Evolutionary conservation across 345 rosid species (phyloP).

Genomic region (Sonneratia alba): DNA sequence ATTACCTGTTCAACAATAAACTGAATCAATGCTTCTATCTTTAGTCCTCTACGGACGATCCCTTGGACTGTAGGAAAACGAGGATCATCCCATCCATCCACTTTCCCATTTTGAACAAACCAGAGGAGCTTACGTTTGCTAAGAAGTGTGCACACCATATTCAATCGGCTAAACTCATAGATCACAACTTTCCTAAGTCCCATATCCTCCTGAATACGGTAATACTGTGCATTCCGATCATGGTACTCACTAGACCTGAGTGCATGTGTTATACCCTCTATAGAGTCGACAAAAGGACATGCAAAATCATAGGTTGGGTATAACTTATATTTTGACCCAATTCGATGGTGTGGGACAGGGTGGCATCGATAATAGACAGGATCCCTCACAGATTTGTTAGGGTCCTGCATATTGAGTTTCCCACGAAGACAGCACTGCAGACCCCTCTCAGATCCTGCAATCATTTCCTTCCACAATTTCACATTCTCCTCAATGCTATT

Average conservation of each 20-base stretch:
- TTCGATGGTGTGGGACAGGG: conserved; percentile 81
- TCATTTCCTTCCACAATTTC: conserved; percentile 87
- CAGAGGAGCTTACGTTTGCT: conserved; percentile 92
- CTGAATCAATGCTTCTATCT: conserved; percentile 79
- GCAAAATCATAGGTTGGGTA: conserved; percentile 99
- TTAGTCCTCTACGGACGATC: conserved; percentile 83
- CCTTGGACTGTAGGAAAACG: conserved; percentile 98
- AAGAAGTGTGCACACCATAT: conserved; percentile 83
- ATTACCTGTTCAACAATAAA: conserved; percentile 91
- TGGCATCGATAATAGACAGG: conserved; percentile 94
- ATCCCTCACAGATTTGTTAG: conserved; percentile 88
- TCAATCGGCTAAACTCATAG: conserved; percentile 81
- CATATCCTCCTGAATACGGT: conserved; percentile 78
- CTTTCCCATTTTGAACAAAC: conserved; percentile 83
- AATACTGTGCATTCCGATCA: conserved; percentile 83
- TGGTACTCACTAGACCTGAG: conserved; percentile 84
- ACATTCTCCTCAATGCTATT: conserved; percentile 54
- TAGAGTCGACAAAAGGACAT: conserved; percentile 82
- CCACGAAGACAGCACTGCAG: conserved; percentile 81
- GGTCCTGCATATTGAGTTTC: conserved; percentile 90
- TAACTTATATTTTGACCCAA: conserved; percentile 72
- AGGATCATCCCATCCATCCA: conserved; percentile 98
- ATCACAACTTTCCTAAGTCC: conserved; percentile 56
- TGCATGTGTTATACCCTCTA: conserved; percentile 83
- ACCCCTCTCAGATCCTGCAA: conserved; percentile 68